Evolutionary conservation across 441 rosid species (phyloP).

Genomic region (Gossypium trilobum): DNA sequence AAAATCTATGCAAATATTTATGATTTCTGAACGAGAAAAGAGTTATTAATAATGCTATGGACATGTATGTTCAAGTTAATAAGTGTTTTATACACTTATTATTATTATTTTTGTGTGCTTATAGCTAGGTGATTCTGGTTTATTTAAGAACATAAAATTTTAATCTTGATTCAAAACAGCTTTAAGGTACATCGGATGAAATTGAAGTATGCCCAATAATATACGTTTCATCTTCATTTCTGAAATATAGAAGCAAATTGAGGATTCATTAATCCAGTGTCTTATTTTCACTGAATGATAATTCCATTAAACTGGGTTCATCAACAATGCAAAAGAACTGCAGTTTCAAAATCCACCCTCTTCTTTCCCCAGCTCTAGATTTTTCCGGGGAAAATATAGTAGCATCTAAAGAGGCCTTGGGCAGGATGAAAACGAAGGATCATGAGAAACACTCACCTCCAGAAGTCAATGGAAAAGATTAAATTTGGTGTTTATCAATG

Average conservation of each 20-base stretch:
- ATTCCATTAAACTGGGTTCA: neutral
- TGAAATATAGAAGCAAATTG: neutral
- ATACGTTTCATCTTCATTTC: neutral
- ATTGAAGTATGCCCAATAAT: neutral
- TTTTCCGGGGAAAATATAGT: neutral
- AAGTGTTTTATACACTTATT: neutral
- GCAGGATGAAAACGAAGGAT: neutral
- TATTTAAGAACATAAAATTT: neutral
- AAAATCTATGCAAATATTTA: neutral
- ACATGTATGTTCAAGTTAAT: neutral
- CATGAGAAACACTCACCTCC: constrained; percentile 27
- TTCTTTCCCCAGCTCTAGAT: neutral
- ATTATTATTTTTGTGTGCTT: neutral
- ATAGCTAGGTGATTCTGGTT: neutral
- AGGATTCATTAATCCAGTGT: neutral
- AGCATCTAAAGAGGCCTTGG: neutral
- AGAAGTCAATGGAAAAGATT: constrained; percentile 47
- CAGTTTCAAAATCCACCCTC: neutral
- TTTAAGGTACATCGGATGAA: neutral
- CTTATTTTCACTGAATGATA: neutral
- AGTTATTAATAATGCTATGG: neutral
- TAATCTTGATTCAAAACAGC: neutral
- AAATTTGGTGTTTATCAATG: constrained; percentile 19
- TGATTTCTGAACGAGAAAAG: neutral
- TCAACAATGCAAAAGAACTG: neutral